phyloP scores from a whole-genome alignment of 495 filamentous ascomycete genomes.

The Neurospora sp. region DNA sequence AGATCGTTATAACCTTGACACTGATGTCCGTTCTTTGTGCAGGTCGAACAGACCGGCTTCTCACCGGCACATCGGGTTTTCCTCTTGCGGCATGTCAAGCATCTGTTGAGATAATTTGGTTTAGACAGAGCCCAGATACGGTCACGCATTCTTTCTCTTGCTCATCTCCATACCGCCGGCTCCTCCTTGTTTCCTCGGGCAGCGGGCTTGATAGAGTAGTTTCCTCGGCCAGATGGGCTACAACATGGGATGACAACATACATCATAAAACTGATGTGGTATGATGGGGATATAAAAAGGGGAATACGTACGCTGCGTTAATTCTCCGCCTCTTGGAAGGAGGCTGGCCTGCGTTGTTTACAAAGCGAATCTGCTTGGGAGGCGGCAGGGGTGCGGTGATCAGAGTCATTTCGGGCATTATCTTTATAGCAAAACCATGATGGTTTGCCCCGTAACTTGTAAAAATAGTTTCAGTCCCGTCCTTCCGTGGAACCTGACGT shows the following conservation, averaged over 20 bases:
- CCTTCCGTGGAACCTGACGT: not conserved
- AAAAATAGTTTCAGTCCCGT: not conserved
- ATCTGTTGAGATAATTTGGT: conserved; percentile 35
- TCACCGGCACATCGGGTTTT: conserved; percentile 79
- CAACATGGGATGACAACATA: conserved; percentile 8
- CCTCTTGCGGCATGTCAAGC: conserved; percentile 69
- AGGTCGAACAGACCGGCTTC: conserved; percentile 65
- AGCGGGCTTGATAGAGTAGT: not conserved
- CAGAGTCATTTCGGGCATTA: conserved; percentile 28
- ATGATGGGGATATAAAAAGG: not conserved
- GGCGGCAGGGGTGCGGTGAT: conserved; percentile 34
- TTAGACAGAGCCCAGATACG: conserved; percentile 14
- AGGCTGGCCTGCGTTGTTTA: conserved; percentile 72
- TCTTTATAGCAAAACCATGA: conserved; percentile 24
- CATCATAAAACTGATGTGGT: conserved; percentile 1
- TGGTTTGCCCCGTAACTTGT: conserved; percentile 5
- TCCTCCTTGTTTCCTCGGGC: not conserved
- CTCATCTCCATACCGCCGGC: not conserved
- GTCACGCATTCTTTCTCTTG: not conserved
- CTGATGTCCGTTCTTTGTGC: conserved; percentile 60
- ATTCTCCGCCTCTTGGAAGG: conserved; percentile 73
- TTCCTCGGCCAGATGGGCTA: not conserved
- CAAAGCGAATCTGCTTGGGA: conserved; percentile 60
- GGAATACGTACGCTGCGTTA: conserved; percentile 59
- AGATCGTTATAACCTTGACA: conserved; percentile 58